Evolutionary conservation across 2,329 filamentous ascomycete genomes (phyloP), one percentile per base, ranked within the genome.

Genomic region (Trichoderma lentiforme): DNA sequence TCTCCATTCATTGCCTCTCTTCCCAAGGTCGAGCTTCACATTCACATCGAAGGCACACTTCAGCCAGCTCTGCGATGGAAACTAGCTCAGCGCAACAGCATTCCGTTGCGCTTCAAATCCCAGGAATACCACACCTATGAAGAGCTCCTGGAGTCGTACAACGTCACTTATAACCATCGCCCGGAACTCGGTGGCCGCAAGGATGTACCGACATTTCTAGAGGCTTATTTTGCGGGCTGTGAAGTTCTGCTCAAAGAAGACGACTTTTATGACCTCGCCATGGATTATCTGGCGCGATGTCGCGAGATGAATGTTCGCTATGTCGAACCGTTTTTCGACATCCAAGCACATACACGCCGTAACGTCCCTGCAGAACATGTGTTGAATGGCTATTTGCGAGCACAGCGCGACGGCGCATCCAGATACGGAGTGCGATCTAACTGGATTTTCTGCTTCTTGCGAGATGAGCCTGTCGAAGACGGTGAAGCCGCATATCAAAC

Each of bases 11-110:
- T 94, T 39, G 81, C 83, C 68, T 86, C 86, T 30, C 86, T 95
- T 39, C 92, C 93, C 74, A 94, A 95, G 84, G 93, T 91, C 82
- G 92, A 95, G 80, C 92, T 94, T 78, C 92, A 95, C 81, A 87
- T 95, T 65, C 92, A 95, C 79, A 86, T 95, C 36, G 92, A 95
- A 81, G 93, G 93, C 71, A 91, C 91, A 9, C 86, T 95, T 39
- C 89, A 90, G 53, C 91, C 92, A 2, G 82, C 86, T 68, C 85
- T 93, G 56, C 87, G 94, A 74, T 95, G 94, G 83, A 78, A 84
- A 36, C 88, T 95, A 4, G 91, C 93, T 5, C 78, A 82, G 43
- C 87, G 88, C 77, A 94, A 95, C 84, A 83, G 84, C 71, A 88
- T 94, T 76, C 56, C 83, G 3, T 85, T 95, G 6, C 82, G 84